Conservation (phyloP, 2,329 filamentous ascomycete genomes). For the Annulohypoxylon truncatum region DNA sequence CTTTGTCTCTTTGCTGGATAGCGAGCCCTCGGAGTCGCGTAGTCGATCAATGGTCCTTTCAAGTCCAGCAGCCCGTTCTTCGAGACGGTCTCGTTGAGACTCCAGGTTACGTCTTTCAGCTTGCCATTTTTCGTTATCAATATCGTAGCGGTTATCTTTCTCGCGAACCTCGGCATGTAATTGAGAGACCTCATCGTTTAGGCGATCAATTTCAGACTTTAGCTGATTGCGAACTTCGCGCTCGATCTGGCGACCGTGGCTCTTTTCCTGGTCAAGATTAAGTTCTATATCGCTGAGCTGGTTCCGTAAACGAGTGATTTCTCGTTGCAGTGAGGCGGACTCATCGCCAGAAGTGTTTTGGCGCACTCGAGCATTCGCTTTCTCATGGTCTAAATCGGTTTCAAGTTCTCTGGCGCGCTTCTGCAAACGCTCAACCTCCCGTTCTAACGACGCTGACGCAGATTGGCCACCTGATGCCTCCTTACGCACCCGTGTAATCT, state of each 20-base stretch:
- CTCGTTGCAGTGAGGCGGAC: constrained; percentile 72
- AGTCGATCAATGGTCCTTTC: constrained; percentile 78
- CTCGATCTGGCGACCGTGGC: constrained; percentile 69
- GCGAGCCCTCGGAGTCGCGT: constrained; percentile 73
- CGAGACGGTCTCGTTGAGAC: constrained; percentile 72
- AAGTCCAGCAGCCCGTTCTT: constrained; percentile 74
- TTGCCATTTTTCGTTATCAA: constrained; percentile 79
- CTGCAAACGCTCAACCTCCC: constrained; percentile 41
- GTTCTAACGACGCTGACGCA: constrained; percentile 41
- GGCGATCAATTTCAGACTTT: constrained; percentile 64
- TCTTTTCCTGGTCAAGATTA: constrained; percentile 64
- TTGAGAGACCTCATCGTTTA: constrained; percentile 66
- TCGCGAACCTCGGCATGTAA: constrained; percentile 74
- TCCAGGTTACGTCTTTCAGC: constrained; percentile 73
- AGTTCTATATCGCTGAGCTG: constrained; percentile 61
- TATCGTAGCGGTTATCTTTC: constrained; percentile 76
- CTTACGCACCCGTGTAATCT: constrained; percentile 51
- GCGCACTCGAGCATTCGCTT: constrained; percentile 74
- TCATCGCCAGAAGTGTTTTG: constrained; percentile 75
- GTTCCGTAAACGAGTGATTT: constrained; percentile 64
- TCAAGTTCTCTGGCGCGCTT: constrained; percentile 43
- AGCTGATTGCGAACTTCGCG: constrained; percentile 68
- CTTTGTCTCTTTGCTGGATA: constrained; percentile 75
- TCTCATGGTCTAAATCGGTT: constrained; percentile 60
- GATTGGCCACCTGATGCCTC: constrained; percentile 42